Evolutionary conservation across 345 rosid species (phyloP), one percentile per base, ranked within the genome.

Genomic region (Rhodomyrtus tomentosa): DNA sequence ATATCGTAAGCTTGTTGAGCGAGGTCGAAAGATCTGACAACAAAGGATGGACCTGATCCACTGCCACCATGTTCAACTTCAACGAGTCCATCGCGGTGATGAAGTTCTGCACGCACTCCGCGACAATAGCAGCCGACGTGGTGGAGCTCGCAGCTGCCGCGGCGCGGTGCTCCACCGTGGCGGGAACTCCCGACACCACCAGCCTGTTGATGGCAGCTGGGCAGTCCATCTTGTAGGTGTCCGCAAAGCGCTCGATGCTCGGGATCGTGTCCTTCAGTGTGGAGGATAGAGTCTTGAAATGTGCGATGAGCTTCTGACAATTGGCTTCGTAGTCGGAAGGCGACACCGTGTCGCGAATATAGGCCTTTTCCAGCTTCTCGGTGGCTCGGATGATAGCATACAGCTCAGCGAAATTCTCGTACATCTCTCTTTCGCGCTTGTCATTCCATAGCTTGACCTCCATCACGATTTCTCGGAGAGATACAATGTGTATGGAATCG

Each of bases 341-440:
- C 53, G 94, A 59, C 52, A 98, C 87, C 8, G 94, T 89, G 85
- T 96, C 99, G 40, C 98, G 98, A 52, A 98, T 88, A 52, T 98
- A 98, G 2, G 96, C 98, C 86, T 96, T 96, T 84, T 96, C 99
- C 49, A 98, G 98, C 95, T 98, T 98, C 93, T 98, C 98, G 2
- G 98, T 96, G 81, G 98, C 98, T 85, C 94, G 95, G 86, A 98
- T 94, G 73, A 96, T 98, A 27, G 99, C 99, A 84, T 91, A 98
- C 10, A 98, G 95, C 95, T 96, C 99, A 0, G 98, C 96, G 82
- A 98, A 97, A 82, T 96, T 98, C 87, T 96, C 99, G 49, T 94
- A 95, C 99, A 96, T 95, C 85, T 96, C 99, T 88, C 99, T 91
- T 87, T 96, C 98, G 5, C 98, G 98, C 96, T 98, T 96, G 91